A percentile compares a stretch with the other conserved stretches of the same genome.
Evolutionary conservation across 2,329 filamentous ascomycete species (phyloP).

Genomic region (Sclerotinia sclerotiorum): DNA sequence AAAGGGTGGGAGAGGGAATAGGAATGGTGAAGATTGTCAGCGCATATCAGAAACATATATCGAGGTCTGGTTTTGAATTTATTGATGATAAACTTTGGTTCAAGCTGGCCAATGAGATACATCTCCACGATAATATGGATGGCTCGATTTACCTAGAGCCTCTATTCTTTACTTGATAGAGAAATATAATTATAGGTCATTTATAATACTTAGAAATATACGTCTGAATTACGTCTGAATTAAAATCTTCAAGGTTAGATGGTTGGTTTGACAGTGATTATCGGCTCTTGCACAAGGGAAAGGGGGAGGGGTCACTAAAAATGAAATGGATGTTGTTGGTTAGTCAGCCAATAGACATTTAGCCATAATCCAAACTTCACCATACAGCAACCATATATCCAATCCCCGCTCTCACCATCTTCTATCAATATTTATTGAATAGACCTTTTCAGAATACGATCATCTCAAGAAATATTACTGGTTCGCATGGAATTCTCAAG

Average conservation of each 20-base stretch:
- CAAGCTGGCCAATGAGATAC: not conserved
- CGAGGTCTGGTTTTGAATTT: not conserved
- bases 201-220: not conserved
- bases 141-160: not conserved
- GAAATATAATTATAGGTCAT: not conserved
- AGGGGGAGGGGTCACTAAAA: not conserved
- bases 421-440: not conserved
- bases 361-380: not conserved
- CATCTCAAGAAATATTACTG: not conserved
- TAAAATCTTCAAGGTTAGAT: not conserved
- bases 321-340: not conserved
- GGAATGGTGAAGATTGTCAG: not conserved
- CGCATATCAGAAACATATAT: not conserved
- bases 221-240: not conserved
- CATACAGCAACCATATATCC: not conserved
- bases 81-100: not conserved
- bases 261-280: not conserved
- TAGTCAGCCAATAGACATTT: not conserved
- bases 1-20: not conserved
- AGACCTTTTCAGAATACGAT: not conserved
- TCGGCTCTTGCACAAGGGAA: not conserved
- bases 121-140: not conserved
- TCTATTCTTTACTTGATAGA: not conserved
- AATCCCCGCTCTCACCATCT: not conserved
- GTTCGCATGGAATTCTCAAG: conserved; percentile 6